These are phyloP conservation scores for Pharus latifolius DNA, from an alignment of 176 grass and related monocot species.

Conservation along the genomic window DNA sequence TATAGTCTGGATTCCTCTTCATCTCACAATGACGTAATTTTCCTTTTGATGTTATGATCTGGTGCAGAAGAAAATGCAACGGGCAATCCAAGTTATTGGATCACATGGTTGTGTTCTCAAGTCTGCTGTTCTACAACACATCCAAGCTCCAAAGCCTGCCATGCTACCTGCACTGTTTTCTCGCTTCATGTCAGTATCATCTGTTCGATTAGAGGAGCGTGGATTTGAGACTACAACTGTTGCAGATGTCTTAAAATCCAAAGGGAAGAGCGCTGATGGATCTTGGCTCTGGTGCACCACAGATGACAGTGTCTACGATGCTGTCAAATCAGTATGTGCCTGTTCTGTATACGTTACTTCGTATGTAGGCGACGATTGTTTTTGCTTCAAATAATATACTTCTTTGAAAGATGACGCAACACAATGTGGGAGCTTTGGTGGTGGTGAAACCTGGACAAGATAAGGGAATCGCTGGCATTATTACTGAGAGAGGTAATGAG, in stretches of 20 bases:
- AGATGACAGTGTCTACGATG: constrained; percentile 83
- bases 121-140: constrained; percentile 40
- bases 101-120: constrained; percentile 52
- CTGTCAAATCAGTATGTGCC: constrained; percentile 79
- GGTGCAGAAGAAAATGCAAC: constrained; percentile 63
- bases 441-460: constrained; percentile 80
- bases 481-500: constrained; percentile 90
- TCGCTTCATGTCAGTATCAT: constrained; percentile 51
- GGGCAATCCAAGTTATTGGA: constrained; percentile 52
- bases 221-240: constrained; percentile 89
- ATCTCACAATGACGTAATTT: constrained; percentile 11
- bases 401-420: constrained; percentile 70
- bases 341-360: background rate
- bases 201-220: constrained; percentile 60
- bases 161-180: constrained; percentile 43
- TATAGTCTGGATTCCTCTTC: background rate
- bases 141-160: constrained; percentile 33
- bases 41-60: constrained; percentile 8
- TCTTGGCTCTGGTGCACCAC: constrained; percentile 98
- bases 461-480: constrained; percentile 75
- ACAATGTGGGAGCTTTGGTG: constrained; percentile 96
- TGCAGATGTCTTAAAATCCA: constrained; percentile 65
- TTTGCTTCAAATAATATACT: background rate
- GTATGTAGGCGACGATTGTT: background rate
- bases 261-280: constrained; percentile 91